Conservation (phyloP, 1,139 yeast genomes). For the Diutina ranongensis region DNA sequence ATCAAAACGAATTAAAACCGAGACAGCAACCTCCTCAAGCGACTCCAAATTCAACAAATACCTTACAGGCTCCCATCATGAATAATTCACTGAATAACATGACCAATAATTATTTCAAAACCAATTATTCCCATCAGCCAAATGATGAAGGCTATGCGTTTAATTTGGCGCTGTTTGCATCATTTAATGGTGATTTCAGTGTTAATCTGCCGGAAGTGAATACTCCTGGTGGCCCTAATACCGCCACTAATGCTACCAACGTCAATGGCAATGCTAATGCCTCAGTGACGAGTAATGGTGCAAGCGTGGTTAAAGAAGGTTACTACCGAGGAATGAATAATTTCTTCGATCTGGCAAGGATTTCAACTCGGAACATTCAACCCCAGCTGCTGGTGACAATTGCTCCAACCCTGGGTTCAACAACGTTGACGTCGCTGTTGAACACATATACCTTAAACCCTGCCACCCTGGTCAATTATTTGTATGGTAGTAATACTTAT, state of each 20-base stretch:
- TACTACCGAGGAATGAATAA: conserved; percentile 10
- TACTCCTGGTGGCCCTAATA: not conserved
- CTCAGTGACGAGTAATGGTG: not conserved
- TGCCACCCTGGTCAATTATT: conserved; percentile 27
- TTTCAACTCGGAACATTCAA: too few relatives aligned
- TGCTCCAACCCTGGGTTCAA: conserved; percentile 15
- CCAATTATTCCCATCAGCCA: conserved; percentile 15
- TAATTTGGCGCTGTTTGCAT: conserved; percentile 25
- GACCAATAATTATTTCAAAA: conserved; percentile 24
- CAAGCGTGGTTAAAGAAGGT: not conserved
- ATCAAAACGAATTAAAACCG: not conserved
- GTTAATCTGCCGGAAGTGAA: not conserved
- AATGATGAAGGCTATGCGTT: conserved; percentile 21
- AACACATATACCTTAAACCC: conserved; percentile 25
- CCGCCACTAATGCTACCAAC: not conserved
- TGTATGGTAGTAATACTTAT: conserved; percentile 34
- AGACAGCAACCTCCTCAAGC: not conserved
- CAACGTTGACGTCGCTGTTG: conserved; percentile 15
- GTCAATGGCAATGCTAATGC: not conserved
- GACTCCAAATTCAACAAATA: not conserved
- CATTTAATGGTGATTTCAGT: conserved; percentile 8
- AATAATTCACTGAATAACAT: conserved; percentile 22
- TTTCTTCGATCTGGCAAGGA: conserved; percentile 9
- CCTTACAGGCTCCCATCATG: conserved; percentile 22
- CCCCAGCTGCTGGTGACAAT: conserved; percentile 7